Conservation (phyloP, 1,139 yeast species). For the Entelexis paramagnoliae region DNA sequence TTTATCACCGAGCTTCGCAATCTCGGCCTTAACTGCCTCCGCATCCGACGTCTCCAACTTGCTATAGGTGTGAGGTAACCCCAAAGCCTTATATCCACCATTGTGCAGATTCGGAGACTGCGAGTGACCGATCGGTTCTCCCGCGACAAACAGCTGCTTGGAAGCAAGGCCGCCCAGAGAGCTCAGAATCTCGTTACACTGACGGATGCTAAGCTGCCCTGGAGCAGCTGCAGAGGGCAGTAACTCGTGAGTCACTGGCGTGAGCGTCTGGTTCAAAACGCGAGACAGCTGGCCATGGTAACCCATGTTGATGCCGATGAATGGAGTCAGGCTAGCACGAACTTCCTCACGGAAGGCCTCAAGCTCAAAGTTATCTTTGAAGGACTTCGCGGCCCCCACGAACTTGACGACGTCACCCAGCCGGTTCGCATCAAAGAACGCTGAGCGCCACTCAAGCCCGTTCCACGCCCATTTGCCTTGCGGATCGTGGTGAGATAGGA, state of each 20-base stretch:
- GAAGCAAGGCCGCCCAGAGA: constrained; percentile 49
- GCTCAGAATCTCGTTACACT: constrained; percentile 51
- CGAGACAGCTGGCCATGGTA: constrained; percentile 66
- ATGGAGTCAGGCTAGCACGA: constrained; percentile 40
- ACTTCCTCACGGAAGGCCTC: constrained; percentile 51
- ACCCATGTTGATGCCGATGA: constrained; percentile 80
- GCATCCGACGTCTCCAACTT: constrained; percentile 62
- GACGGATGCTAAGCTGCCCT: constrained; percentile 50
- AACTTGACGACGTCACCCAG: constrained; percentile 70
- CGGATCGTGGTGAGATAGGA: constrained; percentile 75
- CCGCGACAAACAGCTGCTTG: constrained; percentile 68
- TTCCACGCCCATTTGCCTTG: constrained; percentile 55
- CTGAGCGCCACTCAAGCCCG: constrained; percentile 60
- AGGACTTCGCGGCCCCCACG: constrained; percentile 60
- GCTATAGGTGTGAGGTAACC: constrained; percentile 66
- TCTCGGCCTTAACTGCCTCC: constrained; percentile 38
- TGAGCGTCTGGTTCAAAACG: constrained; percentile 59
- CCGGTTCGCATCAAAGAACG: constrained; percentile 55
- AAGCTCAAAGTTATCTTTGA: constrained; percentile 59
- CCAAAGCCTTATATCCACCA: constrained; percentile 58
- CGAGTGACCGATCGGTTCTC: constrained; percentile 75
- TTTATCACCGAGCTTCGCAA: constrained; percentile 40
- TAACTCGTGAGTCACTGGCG: constrained; percentile 69
- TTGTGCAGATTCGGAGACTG: constrained; percentile 81
- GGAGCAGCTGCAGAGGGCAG: constrained; percentile 65